Percentiles rank a stretch among this genome's conserved stretches.
phyloP scores from a whole-genome alignment of 1,284 basidiomycete genomes.

The Cryptococcus floricola region DNA sequence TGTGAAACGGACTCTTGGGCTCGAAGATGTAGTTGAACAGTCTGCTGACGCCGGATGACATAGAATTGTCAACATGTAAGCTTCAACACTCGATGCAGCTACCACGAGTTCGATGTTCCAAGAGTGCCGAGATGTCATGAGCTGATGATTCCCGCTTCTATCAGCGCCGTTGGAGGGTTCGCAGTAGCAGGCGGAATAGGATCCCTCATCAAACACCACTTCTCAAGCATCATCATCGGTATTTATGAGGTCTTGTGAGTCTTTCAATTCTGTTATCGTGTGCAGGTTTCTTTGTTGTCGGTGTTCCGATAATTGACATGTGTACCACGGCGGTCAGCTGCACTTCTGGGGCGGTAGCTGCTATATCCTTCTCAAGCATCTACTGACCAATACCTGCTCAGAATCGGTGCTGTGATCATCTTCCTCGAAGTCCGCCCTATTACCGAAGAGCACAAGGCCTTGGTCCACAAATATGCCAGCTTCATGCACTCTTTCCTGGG shows the following conservation, averaged over 20 bases:
- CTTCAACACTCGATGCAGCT: background rate
- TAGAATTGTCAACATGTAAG: constrained; percentile 48
- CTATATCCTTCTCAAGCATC: background rate
- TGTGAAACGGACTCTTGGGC: background rate
- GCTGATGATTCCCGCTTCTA: background rate
- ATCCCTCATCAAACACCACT: constrained; percentile 43
- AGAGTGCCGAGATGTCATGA: background rate
- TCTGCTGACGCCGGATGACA: background rate
- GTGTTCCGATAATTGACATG: too few species aligned
- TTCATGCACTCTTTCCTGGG: constrained; percentile 50
- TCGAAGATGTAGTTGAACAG: background rate
- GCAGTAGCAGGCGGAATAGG: constrained; percentile 45
- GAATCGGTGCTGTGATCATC: constrained; percentile 40
- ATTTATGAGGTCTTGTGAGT: constrained; percentile 44
- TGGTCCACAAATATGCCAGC: constrained; percentile 47
- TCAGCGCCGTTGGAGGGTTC: constrained; percentile 47
- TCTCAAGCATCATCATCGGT: constrained; percentile 46
- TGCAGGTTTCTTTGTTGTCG: background rate
- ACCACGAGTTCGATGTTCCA: background rate
- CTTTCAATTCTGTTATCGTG: background rate
- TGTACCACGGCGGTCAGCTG: too few species aligned
- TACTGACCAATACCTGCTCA: constrained; percentile 1
- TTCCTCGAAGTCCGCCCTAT: constrained; percentile 43
- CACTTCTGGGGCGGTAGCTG: too few species aligned
- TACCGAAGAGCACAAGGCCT: constrained; percentile 41